Base-by-base conservation (phyloP, 495 filamentous ascomycete genomes). In the Tuber calosporum region DNA sequence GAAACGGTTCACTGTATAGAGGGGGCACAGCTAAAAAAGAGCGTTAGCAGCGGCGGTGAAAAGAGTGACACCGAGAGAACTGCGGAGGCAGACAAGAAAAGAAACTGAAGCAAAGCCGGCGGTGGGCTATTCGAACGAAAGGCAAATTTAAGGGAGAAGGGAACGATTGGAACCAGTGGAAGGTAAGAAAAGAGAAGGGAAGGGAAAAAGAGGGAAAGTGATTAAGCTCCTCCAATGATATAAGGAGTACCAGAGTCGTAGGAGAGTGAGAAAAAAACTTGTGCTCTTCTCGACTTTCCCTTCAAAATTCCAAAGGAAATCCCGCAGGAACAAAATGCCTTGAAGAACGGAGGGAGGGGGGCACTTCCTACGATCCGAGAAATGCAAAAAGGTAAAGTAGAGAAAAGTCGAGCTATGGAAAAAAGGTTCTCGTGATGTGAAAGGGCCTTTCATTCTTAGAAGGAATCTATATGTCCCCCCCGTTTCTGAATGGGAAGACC, bases 21-120 rank as follows among this genome's bases (percentile, higher is more conserved):
- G 70, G 70, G 67, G 66, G 68, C 69, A 79, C 72, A 79, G 58
- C 77, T 71, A 72, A 71, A 78, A 71, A 71, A 20, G 76, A 77
- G 67, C 20, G 74, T 78, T 38, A 48, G 75, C 70, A 77, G 74
- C 70, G 76, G 67, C 70, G 77, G 72, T 79, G 77, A 75, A 79
- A 79, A 45, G 77, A 79, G 70, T 79, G 77, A 71, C 77, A 79
- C 77, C 72, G 34, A 70, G 53, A 30, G 73, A 71, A 41, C 73
- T 79, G 75, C 66, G 68, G 36, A 48, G 45, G 53, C 36, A 30
- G 66, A 68, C 40, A 69, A 75, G 69, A 43, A 68, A 22, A 77
- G 72, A 73, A 75, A 71, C 70, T 43, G 70, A 42, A 67, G 41
- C 19, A 73, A 77, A 62, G 66, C 53, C 26, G 26, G 53, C 53